A percentile compares a stretch with the other conserved stretches of the same genome.
These are phyloP conservation scores for Saccharomyces hybrid DNA, from an alignment of 1,139 yeast species.

Conservation along the genomic window DNA sequence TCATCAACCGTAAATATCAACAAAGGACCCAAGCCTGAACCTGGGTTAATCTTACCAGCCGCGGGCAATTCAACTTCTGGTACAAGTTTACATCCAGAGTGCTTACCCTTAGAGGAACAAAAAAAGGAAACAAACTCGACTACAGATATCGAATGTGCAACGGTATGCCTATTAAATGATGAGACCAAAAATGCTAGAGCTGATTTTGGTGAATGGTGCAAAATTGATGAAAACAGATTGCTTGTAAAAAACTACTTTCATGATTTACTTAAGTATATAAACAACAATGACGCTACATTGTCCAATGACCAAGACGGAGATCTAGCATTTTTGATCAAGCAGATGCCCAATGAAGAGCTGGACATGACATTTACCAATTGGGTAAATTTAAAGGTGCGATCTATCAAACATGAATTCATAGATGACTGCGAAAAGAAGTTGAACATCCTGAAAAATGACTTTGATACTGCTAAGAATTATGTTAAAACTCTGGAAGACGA, in stretches of 20 bases:
- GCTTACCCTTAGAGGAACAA: not conserved
- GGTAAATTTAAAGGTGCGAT: conserved; percentile 41
- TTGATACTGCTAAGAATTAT: conserved; percentile 8
- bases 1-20: not conserved
- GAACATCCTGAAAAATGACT: conserved; percentile 23
- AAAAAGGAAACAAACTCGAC: not conserved
- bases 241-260: conserved; percentile 21
- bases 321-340: conserved; percentile 53
- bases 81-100: not conserved
- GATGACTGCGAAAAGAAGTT: conserved; percentile 41
- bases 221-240: conserved; percentile 11
- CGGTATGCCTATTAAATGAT: not conserved
- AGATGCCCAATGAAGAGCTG: conserved; percentile 63
- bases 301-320: conserved; percentile 58
- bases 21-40: not conserved
- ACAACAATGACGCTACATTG: conserved; percentile 28
- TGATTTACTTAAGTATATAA: conserved; percentile 23
- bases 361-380: conserved; percentile 65
- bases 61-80: not conserved
- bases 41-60: not conserved
- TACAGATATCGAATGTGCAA: not conserved
- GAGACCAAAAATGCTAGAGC: not conserved
- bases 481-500: conserved; percentile 16
- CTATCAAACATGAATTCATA: conserved; percentile 40
- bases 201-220: not conserved